Conservation (phyloP, 169 alveolate species). For the Cryptosporidium sp. region DNA sequence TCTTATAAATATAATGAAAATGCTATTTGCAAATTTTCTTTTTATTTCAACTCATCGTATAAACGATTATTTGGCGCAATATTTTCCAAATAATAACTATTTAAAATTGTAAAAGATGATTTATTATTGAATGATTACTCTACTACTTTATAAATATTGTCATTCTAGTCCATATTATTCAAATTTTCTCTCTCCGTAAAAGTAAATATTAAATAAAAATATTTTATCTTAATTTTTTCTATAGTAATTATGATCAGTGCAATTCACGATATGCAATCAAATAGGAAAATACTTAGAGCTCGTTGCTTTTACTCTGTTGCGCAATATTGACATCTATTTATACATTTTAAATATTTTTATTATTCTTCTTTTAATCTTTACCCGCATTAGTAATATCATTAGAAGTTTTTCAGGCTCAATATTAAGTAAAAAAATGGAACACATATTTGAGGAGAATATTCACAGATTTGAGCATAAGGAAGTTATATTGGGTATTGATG, state of each 20-base stretch:
- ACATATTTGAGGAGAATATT: slow-evolving; percentile 33
- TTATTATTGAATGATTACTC: background rate
- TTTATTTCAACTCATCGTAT: background rate
- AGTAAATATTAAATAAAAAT: no score
- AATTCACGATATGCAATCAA: background rate
- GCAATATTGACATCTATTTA: background rate
- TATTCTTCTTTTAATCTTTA: background rate
- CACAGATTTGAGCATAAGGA: slow-evolving; percentile 39
- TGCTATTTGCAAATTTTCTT: background rate
- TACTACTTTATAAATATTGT: no score
- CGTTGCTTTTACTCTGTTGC: background rate
- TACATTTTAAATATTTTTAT: no score
- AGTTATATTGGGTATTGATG: slow-evolving; percentile 95
- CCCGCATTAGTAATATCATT: background rate
- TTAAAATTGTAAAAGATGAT: background rate
- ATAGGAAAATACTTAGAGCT: background rate
- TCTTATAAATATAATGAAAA: background rate
- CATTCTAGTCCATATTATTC: no score
- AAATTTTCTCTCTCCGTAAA: no score
- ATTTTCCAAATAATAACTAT: background rate
- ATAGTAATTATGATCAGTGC: no score
- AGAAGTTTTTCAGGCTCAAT: background rate
- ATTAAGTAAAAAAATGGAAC: background rate
- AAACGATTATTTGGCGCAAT: background rate
- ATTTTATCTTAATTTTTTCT: no score